Evolutionary conservation across 2,329 filamentous ascomycete genomes (phyloP), one percentile per base, ranked within the genome.

Genomic region (Claviceps maximensis): DNA sequence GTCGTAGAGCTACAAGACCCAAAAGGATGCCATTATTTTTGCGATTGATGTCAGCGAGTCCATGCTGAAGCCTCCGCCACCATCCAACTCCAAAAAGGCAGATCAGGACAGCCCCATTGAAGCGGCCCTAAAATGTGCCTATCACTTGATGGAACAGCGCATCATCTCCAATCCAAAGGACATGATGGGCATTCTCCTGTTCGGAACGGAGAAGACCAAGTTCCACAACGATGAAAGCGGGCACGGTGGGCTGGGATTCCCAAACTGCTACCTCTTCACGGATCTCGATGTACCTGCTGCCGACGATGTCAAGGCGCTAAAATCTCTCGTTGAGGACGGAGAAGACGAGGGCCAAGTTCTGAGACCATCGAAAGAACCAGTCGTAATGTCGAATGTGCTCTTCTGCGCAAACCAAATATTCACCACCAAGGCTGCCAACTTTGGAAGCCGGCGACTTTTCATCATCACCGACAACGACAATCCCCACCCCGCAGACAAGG

Each of bases 1-100:
- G 10, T 17, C 3, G 12, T 60, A 91, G 89, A 84, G 82, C 68
- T 98, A 93, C 74, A 94, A 90, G 72, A 78, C 85, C 1, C 84
- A 90, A 65, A 96, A 95, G 71, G 93, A 98, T 82, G 93, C 93
- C n/a, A 80, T 97, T n/a, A 77, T 98, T 25, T 91, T 98, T 65
- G 91, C 89, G 15, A 95, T 98, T 62, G 86, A 97, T 62, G 77
- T 97, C 64, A 96, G 87, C 74, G 71, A 81, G 40, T 89, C 89
- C 0, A 98, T 97, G 91, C 73, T 97, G 57, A 72, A 73, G 59
- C 72, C 73, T 44, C 87, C 87, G 23, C 77, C 81, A 2, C 71
- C 75, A 2, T 76, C 76, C 7, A 76, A 79, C 56, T 78, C 83
- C 50, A 95, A 87, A 69, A 91, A 89, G 66, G 80, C 82, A 45